These are phyloP conservation scores for Ganoderma sp. DNA, from an alignment of 1,284 basidiomycete species.

Conservation along the genomic window DNA sequence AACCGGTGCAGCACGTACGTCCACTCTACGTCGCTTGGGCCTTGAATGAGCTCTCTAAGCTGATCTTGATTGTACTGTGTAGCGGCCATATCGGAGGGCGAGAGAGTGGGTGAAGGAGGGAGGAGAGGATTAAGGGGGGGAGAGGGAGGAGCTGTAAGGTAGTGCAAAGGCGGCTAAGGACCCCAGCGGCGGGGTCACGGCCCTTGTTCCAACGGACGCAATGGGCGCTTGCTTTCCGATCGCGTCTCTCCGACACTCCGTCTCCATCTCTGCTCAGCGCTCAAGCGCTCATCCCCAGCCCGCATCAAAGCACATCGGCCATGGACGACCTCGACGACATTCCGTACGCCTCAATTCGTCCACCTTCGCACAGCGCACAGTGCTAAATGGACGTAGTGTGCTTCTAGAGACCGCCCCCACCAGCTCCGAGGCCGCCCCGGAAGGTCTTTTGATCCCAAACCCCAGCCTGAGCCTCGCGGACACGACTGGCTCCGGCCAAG, in stretches of 20 bases:
- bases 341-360: slow-evolving; percentile 35
- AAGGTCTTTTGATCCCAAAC: slow-evolving; percentile 16
- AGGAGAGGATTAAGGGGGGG: slow-evolving; percentile 4
- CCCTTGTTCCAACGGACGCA: background rate
- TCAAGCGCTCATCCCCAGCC: background rate
- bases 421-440: slow-evolving; percentile 15
- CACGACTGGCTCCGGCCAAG: slow-evolving; percentile 7
- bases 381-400: slow-evolving; percentile 40
- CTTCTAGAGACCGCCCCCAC: slow-evolving; percentile 49
- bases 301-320: background rate
- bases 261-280: background rate
- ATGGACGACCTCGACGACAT: slow-evolving; percentile 38
- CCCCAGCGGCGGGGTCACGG: background rate
- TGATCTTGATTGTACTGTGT: slow-evolving; percentile 50
- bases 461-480: background rate
- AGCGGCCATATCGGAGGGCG: slow-evolving; percentile 16
- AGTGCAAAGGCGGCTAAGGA: slow-evolving; percentile 8
- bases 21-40: slow-evolving; percentile 81
- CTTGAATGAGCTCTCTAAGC: slow-evolving; percentile 69
- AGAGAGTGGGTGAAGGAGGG: background rate
- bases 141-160: slow-evolving; percentile 18
- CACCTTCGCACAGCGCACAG: background rate
- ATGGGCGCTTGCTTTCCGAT: slow-evolving; percentile 1
- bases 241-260: slow-evolving; percentile 2
- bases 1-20: slow-evolving; percentile 49